Conservation (phyloP, 768 basidiomycete species). For the Trametes coccinea region DNA sequence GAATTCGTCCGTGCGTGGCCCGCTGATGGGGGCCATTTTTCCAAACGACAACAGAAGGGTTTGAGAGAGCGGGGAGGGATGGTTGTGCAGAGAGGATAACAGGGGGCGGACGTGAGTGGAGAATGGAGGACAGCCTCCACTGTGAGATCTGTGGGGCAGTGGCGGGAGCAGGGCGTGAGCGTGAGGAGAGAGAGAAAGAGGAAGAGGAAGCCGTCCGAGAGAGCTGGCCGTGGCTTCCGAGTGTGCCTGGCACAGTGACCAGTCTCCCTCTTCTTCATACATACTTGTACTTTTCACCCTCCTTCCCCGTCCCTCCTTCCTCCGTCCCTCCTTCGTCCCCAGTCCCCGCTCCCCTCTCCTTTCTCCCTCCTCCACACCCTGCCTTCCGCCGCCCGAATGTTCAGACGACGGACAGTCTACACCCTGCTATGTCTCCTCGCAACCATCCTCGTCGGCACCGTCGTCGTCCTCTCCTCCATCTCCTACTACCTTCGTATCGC, state of each 20-base stretch:
- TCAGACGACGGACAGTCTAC: constrained; percentile 47
- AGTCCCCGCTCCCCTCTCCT: constrained; percentile 16
- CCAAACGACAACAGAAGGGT: neutral
- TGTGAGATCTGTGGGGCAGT: neutral
- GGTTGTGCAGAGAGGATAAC: neutral
- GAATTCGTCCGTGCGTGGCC: neutral
- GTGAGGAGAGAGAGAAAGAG: too few species aligned
- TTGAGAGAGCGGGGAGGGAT: neutral
- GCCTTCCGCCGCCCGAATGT: constrained; percentile 34
- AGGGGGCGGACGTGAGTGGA: neutral
- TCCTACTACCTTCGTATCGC: constrained; percentile 88
- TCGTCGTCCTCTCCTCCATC: constrained; percentile 88
- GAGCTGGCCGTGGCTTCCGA: too few species aligned
- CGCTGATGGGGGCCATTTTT: neutral
- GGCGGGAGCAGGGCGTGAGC: neutral
- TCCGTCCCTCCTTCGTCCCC: constrained; percentile 16
- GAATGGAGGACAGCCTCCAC: constrained; percentile 3
- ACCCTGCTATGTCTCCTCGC: constrained; percentile 58
- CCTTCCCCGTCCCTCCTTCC: neutral
- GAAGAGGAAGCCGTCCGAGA: too few species aligned
- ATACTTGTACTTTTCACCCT: constrained; percentile 3
- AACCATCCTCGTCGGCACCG: constrained; percentile 82
- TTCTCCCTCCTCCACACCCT: constrained; percentile 23
- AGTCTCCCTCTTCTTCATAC: neutral
- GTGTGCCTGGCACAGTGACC: too few species aligned